phyloP scores from a whole-genome alignment of 176 grass and related monocot genomes.

The Alopecurus myosuroides region DNA sequence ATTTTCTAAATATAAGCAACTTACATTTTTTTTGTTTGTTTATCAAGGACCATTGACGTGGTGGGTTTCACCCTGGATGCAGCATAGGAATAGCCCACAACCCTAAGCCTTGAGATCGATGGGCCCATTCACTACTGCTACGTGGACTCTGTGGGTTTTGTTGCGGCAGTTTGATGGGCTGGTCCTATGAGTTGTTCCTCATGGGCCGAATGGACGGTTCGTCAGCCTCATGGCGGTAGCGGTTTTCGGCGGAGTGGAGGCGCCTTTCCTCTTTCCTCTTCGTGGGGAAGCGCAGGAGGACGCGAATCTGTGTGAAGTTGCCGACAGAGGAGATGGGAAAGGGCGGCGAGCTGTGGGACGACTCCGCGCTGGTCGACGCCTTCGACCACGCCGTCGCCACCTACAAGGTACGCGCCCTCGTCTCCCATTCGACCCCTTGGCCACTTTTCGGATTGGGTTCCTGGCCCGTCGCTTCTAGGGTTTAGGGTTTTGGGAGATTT shows the following conservation, averaged over 20 bases:
- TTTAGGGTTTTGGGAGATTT: conserved; percentile 23
- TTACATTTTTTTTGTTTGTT: neutral
- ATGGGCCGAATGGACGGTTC: neutral
- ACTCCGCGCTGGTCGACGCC: conserved; percentile 71
- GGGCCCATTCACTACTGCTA: neutral
- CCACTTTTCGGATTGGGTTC: neutral
- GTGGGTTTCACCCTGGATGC: neutral
- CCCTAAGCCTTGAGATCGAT: neutral
- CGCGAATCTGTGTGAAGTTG: neutral
- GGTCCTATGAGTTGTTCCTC: neutral
- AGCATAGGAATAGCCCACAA: neutral
- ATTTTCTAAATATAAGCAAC: too few relatives aligned
- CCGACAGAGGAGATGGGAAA: conserved; percentile 50
- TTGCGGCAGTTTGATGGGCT: too few relatives aligned
- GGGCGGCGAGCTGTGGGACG: conserved; percentile 71
- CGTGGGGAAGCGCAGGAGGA: neutral
- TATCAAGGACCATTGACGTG: neutral
- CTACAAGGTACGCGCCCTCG: conserved; percentile 45
- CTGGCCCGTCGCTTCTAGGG: neutral
- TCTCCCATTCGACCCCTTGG: neutral
- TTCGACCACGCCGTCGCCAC: conserved; percentile 65
- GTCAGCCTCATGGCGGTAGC: neutral
- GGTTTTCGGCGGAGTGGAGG: neutral
- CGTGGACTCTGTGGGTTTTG: neutral
- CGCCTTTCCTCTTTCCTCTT: neutral